Evolutionary conservation across 441 rosid genomes (phyloP), one percentile per base, ranked within the genome.

Genomic region (Flueggea neowawraea): DNA sequence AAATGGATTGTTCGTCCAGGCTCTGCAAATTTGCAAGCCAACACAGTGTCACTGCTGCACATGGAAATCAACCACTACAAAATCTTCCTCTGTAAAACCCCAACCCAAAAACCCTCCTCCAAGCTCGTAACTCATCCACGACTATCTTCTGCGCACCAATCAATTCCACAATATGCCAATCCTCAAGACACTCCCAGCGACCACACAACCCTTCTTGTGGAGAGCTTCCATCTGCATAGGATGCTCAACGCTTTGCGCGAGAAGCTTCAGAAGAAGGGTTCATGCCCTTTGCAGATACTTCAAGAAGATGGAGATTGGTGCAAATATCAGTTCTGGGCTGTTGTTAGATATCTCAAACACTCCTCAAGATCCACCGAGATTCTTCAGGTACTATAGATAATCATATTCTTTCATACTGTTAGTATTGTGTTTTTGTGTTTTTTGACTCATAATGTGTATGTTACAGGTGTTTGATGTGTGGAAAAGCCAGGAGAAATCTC

Each of bases 261-360:
- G 31, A 76, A 77, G 69, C 89, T 88, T 14, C 52, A 41, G 10
- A 44, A 16, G 64, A 61, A 75, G 41, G 75, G 58, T 31, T 74
- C 85, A 4, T 80, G 69, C 75, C 88, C 97, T 67, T 55, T 83
- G 74, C 72, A 53, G 48, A 31, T 84, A 6, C 95, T 90, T 78
- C 58, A 67, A 6, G 80, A 79, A 8, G 84, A 84, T 69, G 89
- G 87, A 55, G 91, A 88, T 63, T 90, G 92, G 91, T 74, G 76
- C 69, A 75, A 75, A 65, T 71, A 84, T 61, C 83, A 60, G 50
- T 83, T 90, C 78, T 86, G 89, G 88, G 67, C 79, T 43, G 81
- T 75, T 22, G 68, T 86, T 66, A 81, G 71, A 32, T 84, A 75
- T 68, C 95, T 90, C 73, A 71, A 65, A 33, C 79, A 52, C 49